Percentiles rank a stretch among this genome's conserved stretches.
Evolutionary conservation across 2,329 filamentous ascomycete species (phyloP).

Genomic region (Colletotrichum gigasporum): DNA sequence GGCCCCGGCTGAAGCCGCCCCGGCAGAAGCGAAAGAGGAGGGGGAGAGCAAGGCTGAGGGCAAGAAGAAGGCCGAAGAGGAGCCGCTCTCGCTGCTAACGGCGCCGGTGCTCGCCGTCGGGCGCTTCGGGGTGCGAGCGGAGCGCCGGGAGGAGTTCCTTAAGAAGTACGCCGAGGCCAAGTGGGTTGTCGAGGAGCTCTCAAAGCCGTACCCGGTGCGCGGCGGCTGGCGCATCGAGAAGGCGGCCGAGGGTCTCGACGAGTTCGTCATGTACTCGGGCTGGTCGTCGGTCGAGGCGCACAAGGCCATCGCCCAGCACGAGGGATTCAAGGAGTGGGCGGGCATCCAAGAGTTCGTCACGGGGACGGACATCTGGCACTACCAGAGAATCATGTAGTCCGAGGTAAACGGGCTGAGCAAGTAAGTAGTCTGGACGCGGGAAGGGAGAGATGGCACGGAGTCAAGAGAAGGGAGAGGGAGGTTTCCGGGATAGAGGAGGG

Average conservation of each 20-base stretch:
- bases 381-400: constrained; percentile 42
- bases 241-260: constrained; percentile 43
- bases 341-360: constrained; percentile 35
- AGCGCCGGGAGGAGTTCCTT: constrained; percentile 43
- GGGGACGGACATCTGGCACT: constrained; percentile 41
- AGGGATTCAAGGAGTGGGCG: constrained; percentile 37
- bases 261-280: constrained; percentile 51
- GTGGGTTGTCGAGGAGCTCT: constrained; percentile 40
- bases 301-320: constrained; percentile 38
- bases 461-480: background rate
- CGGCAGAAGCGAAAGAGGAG: background rate
- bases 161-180: constrained; percentile 45
- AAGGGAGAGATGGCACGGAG: background rate
- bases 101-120: constrained; percentile 48
- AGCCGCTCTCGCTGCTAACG: constrained; percentile 14
- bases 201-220: constrained; percentile 44
- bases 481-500: background rate
- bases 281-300: constrained; percentile 46
- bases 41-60: constrained; percentile 12
- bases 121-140: constrained; percentile 42
- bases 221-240: constrained; percentile 55
- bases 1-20: background rate
- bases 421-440: background rate
- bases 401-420: background rate
- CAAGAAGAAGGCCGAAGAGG: constrained; percentile 23